Conservation (phyloP, 2,329 filamentous ascomycete genomes). For the Colletotrichum somersetense region DNA sequence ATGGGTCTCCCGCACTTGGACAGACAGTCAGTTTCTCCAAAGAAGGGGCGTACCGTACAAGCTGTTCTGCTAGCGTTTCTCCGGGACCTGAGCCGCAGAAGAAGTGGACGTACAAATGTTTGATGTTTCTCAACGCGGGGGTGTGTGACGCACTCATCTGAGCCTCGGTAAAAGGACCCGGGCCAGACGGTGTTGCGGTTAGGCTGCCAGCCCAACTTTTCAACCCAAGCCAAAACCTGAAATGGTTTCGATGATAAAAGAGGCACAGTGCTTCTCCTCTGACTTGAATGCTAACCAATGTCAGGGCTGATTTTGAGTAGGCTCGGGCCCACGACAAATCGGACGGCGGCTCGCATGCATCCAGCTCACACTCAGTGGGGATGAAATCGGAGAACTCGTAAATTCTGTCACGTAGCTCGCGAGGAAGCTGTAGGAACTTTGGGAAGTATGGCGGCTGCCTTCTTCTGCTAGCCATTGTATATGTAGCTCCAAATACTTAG, state of each 20-base stretch:
- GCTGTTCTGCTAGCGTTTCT: not conserved
- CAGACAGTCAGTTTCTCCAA: constrained; percentile 1
- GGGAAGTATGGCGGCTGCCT: not conserved
- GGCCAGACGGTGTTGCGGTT: not conserved
- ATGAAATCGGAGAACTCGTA: not conserved
- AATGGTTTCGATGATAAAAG: not conserved
- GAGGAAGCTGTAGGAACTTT: not conserved
- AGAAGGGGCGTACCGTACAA: not conserved
- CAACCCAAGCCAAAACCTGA: constrained; percentile 1
- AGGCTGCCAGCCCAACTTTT: not conserved
- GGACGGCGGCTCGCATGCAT: not conserved
- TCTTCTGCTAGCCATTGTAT: not conserved
- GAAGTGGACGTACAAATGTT: not conserved
- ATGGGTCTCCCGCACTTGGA: not conserved
- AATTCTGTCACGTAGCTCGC: not conserved
- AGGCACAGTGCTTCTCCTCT: not conserved
- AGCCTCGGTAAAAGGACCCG: not conserved
- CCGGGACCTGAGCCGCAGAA: constrained; percentile 1
- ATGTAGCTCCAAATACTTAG: not conserved
- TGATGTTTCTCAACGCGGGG: not conserved
- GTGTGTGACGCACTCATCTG: not conserved
- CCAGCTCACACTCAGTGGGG: not conserved
- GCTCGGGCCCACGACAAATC: not conserved
- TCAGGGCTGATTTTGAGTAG: not conserved
- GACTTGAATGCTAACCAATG: not conserved